A percentile compares a stretch with the other conserved stretches of the same genome.
Evolutionary conservation across 225 moss, liverwort and hornwort genomes (phyloP).

Genomic region (Anthoceros angustus): DNA sequence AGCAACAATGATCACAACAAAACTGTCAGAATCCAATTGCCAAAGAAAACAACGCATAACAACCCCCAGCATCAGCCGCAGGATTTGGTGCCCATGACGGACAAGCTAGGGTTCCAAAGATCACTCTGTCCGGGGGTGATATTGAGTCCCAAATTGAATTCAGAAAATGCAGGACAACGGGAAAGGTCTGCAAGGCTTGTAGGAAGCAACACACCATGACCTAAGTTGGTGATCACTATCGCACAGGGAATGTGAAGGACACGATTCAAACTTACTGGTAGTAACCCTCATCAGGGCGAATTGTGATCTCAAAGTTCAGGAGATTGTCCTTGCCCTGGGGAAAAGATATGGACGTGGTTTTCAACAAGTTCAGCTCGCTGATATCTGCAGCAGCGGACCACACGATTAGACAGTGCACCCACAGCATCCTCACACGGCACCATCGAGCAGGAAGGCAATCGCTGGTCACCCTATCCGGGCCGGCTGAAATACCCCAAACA

Average conservation of each 20-base stretch:
- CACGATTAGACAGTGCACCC: not conserved
- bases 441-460: not conserved
- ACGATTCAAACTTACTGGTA: constrained; percentile 52
- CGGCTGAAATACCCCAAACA: not conserved
- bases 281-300: constrained; percentile 91
- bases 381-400: constrained; percentile 44
- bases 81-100: too few relatives aligned
- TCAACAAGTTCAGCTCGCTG: constrained; percentile 92
- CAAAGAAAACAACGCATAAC: too few relatives aligned
- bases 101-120: too few relatives aligned
- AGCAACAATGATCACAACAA: constrained; percentile 10
- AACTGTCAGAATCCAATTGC: not conserved
- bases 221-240: not conserved
- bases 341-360: constrained; percentile 75
- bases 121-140: too few relatives aligned
- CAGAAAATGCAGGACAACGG: too few relatives aligned
- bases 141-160: too few relatives aligned
- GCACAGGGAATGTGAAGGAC: not conserved
- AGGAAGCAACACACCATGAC: too few relatives aligned
- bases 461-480: constrained; percentile 2
- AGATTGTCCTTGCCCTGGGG: constrained; percentile 97
- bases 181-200: not conserved
- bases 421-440: not conserved
- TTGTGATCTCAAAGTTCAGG: constrained; percentile 84
- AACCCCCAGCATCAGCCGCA: too few relatives aligned